Evolutionary conservation across 768 basidiomycete genomes (phyloP), one percentile per base, ranked within the genome.

Genomic region (Trametes sanguinea): DNA sequence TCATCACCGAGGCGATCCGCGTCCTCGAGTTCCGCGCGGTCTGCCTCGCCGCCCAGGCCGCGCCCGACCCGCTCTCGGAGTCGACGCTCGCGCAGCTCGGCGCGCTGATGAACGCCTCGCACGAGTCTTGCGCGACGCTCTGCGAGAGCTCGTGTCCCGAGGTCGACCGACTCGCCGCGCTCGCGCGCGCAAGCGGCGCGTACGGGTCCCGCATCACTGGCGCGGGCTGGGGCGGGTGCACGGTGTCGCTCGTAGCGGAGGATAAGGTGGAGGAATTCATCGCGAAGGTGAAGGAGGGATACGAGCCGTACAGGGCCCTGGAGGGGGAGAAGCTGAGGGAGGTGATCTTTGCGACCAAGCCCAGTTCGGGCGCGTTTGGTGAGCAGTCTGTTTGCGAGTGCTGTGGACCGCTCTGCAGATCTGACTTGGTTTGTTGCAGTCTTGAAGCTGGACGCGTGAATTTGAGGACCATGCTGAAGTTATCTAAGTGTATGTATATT

Each of bases 201-300:
- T 83, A 86, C 65, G 94, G 94, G 6, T 87, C 87, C 65, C 83
- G 94, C 29, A 77, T 94, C n/a, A 95, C 94, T 17, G 92, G 91
- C 32, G 93, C 93, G 0, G 93, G 92, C 3, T 96, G 93, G 93
- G 94, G 94, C 40, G 94, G 94, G 5, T 94, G 92, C 69, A 90
- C 89, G 0, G 88, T 95, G 22, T 92, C 90, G 6, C 81, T 95
- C 17, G 87, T 95, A 14, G 80, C 84, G 6, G 87, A 89, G 68
- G 73, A 76, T 17, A 68, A 83, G 46, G 89, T 90, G 2, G 79
- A 82, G 0, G 62, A 68, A 7, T 95, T 95, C 72, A 87, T 94
- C 47, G 69, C 76, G 63, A 78, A 79, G 65, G 76, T 95, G 16
- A 82, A 78, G 69, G 75, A 75, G n/a, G 75, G 74, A 4, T 95